Evolutionary conservation across 164 flowering plant genomes (phyloP), one percentile per base, ranked within the genome.

Genomic region (Umbilicus rupestris): DNA sequence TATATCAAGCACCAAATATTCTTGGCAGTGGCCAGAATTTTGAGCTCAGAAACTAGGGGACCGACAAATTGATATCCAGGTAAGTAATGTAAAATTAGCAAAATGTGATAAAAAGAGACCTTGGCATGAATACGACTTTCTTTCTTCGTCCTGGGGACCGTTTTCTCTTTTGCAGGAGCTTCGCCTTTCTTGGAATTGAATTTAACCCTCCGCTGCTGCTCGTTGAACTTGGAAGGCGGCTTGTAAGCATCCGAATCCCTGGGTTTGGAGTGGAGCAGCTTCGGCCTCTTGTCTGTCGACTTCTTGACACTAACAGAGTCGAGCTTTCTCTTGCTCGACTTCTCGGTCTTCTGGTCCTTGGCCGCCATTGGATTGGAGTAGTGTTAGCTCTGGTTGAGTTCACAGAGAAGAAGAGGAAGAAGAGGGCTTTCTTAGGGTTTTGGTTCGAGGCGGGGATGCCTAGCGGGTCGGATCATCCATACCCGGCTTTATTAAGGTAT

Each of bases 91-190:
- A 30, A 15, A n/a, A 65, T 24, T 50, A 24, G 10, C n/a, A n/a
- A n/a, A n/a, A n/a, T 19, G 15, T 19, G 45, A 22, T 49, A 35
- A 57, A 12, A 33, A 39, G 5, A 7, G 17, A 86, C 97, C 94
- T 90, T 90, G 26, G 94, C 82, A 1, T 66, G 82, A 57, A 80
- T 28, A 5, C 97, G 87, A 57, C 70, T 68, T 64, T 82, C 88
- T 42, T 75, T 74, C 65, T 81, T 85, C 42, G 84, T 37, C 46
- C 59, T 28, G 14, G 74, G 78, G 9, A 37, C 81, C 10, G 68
- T 71, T 19, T 79, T 79, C 55, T 71, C 74, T 11, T 29, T 19
- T 2, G 4, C 50, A 62, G 9, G 62, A 65, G 62, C 12, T 14
- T 64, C 52, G 0, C 73, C 33, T 63, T 85, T 77, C 35, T 57